These are phyloP conservation scores for Vitis rotundifolia DNA, from an alignment of 164 flowering plant genomes.

Conservation along the genomic window DNA sequence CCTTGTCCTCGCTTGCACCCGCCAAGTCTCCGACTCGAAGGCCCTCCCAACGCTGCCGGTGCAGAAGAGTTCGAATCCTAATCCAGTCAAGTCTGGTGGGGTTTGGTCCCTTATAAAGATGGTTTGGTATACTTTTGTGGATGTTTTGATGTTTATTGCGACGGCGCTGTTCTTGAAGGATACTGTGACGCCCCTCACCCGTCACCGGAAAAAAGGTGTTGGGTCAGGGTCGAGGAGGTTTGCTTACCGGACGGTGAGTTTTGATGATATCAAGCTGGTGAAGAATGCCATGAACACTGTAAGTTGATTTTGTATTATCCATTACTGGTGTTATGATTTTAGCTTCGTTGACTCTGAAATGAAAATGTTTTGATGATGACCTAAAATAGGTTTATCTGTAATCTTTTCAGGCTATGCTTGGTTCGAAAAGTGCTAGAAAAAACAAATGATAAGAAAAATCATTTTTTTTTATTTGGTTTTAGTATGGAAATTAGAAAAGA, in stretches of 20 bases:
- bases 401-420: too few species aligned
- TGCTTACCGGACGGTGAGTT: constrained; percentile 44
- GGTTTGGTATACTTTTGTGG: constrained; percentile 44
- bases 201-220: constrained; percentile 18
- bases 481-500: too few species aligned
- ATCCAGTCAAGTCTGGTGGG: neutral
- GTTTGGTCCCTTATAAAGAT: constrained; percentile 30
- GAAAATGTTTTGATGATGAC: too few species aligned
- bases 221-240: constrained; percentile 27
- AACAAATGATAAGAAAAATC: too few species aligned
- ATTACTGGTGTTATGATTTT: too few species aligned
- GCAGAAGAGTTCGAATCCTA: constrained; percentile 6
- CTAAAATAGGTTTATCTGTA: too few species aligned
- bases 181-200: constrained; percentile 44
- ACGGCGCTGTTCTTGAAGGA: constrained; percentile 44
- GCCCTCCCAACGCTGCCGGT: constrained; percentile 51
- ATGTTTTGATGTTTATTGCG: constrained; percentile 36
- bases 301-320: constrained; percentile 2
- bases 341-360: too few species aligned
- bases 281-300: constrained; percentile 50
- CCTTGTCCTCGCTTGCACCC: constrained; percentile 55
- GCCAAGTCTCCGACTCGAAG: constrained; percentile 39
- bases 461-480: too few species aligned
- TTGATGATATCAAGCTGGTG: constrained; percentile 63
- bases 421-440: too few species aligned